Evolutionary conservation across 2,329 filamentous ascomycete species (phyloP), one percentile per base, ranked within the genome.

Genomic region (Fusarium hostae): DNA sequence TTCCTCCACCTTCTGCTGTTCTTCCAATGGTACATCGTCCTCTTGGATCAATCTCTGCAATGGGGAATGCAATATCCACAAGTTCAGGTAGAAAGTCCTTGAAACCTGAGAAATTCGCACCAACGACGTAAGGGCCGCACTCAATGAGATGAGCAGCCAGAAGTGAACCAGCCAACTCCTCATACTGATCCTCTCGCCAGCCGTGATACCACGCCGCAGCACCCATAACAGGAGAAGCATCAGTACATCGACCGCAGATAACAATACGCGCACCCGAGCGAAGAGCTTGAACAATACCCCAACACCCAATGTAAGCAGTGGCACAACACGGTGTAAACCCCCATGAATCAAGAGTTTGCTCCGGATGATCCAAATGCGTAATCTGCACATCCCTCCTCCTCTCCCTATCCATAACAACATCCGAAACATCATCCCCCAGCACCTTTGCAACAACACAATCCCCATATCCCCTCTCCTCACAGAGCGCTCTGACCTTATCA

Each of bases 141-240:
- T 89, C 87, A 43, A 88, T 87, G 9, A 88, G 74, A 75, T 88
- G 86, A 2, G 85, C 86, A 1, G 86, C 85, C 7, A 89, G 76
- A 0, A 89, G 74, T 0, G 85, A 79, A 0, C 84, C 84, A 0
- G 87, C 87, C 8, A 90, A 79, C 22, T 80, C 72, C 63, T 89
- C 83, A 24, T 84, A 87, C 28, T 85, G 81, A 0, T 79, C 81
- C 20, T 84, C 81, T 1, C 68, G 65, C 88, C 87, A 90, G 3
- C 81, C 78, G 58, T 89, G 83, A 84, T 87, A 90, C 79, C 82
- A 89, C 73, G 84, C 84, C 0, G 87, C 87, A 0, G 86, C 86
- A 0, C 85, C 88, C 63, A 89, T 88, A 0, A 88, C 86, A 0
- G 86, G 86, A 5, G 82, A 84, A 0, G 86, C 85, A 69, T 86